Evolutionary conservation across 805 yeast genomes (phyloP).

Genomic region (Lipomyces yamanashiensis): DNA sequence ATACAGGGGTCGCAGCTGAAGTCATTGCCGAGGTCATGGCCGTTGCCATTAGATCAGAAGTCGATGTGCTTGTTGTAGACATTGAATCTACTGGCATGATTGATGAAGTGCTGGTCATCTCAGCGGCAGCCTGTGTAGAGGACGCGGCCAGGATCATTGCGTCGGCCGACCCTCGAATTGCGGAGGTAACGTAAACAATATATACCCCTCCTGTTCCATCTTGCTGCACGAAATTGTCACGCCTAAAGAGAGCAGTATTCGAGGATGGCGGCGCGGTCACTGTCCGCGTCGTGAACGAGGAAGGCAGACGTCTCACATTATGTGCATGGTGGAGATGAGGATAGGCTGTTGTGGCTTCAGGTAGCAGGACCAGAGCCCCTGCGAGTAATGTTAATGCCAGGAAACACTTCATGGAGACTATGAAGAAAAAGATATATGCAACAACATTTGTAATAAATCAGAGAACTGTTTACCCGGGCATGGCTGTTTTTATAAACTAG

Average conservation of each 20-base stretch:
- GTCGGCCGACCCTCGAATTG: background rate
- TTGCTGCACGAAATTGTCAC: slow-evolving; percentile 9
- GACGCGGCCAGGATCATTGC: background rate
- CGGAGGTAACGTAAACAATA: slow-evolving; percentile 1
- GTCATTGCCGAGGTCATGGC: too few species aligned
- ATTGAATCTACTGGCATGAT: background rate
- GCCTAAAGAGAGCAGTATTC: background rate
- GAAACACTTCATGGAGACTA: slow-evolving; percentile 1
- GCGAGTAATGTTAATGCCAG: background rate
- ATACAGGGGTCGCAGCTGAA: background rate
- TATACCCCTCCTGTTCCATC: background rate
- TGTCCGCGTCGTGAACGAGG: background rate
- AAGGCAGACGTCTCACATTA: background rate
- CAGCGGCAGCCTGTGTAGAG: background rate
- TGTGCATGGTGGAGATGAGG: slow-evolving; percentile 1
- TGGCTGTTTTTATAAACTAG: background rate
- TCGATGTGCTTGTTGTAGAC: background rate
- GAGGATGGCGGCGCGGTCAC: background rate
- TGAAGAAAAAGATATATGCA: background rate
- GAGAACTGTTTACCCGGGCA: background rate
- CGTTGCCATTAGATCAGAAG: too few species aligned
- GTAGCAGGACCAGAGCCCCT: background rate
- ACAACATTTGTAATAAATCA: background rate
- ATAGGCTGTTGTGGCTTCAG: slow-evolving; percentile 1
- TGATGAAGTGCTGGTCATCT: background rate